A percentile compares a stretch with the other conserved stretches of the same genome.
phyloP scores from a whole-genome alignment of 176 grass and related monocot species.

The Carex scoparia region DNA sequence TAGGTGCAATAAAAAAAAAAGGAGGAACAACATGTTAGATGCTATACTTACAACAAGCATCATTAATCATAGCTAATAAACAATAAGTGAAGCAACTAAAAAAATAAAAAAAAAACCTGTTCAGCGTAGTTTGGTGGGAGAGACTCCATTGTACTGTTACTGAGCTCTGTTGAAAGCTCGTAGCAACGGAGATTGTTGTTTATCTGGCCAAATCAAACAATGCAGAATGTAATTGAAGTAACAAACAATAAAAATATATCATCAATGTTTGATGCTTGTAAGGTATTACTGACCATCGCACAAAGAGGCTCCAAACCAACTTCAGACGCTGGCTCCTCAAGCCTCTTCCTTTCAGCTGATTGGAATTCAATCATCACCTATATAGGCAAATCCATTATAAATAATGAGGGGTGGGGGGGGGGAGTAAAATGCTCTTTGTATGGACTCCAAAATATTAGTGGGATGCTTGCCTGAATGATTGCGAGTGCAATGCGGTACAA shows the following conservation, averaged over 20 bases:
- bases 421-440: neutral
- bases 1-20: neutral
- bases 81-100: constrained; percentile 2
- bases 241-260: constrained; percentile 14
- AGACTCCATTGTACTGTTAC: constrained; percentile 82
- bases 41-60: neutral
- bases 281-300: constrained; percentile 65
- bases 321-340: constrained; percentile 90
- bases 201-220: constrained; percentile 53
- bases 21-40: neutral
- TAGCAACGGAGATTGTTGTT: constrained; percentile 93
- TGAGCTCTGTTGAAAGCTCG: constrained; percentile 81
- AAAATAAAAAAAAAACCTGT: constrained; percentile 44
- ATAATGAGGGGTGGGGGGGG: neutral
- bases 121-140: constrained; percentile 93
- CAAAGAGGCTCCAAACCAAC: constrained; percentile 78
- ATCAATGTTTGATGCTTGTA: neutral
- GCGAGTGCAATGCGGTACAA: constrained; percentile 93
- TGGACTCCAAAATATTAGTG: neutral
- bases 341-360: constrained; percentile 85
- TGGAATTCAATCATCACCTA: constrained; percentile 99
- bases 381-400: constrained; percentile 25
- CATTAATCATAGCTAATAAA: constrained; percentile 9
- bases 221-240: constrained; percentile 29
- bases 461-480: constrained; percentile 70